phyloP scores from a whole-genome alignment of 2,329 filamentous ascomycete genomes.

The Arthrobotrys sphaeroides region DNA sequence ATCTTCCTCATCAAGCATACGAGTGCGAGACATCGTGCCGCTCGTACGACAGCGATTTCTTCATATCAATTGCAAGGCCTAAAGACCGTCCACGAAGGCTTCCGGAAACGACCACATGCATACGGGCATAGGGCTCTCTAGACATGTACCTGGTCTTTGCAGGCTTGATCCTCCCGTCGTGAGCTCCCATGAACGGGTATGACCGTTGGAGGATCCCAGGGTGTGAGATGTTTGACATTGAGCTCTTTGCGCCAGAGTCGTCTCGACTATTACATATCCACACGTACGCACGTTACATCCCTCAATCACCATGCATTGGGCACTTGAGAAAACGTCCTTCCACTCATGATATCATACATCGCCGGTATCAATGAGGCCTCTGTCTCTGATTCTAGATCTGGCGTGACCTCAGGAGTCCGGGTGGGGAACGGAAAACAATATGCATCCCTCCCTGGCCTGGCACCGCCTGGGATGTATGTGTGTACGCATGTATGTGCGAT shows the following conservation, averaged over 20 bases:
- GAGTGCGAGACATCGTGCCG: constrained; percentile 24
- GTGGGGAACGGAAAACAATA: neutral
- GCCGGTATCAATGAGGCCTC: neutral
- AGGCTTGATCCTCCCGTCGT: neutral
- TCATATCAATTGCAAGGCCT: neutral
- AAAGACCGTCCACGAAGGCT: neutral
- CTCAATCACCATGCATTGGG: neutral
- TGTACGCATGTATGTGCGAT: too few species aligned
- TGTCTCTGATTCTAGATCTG: too few species aligned
- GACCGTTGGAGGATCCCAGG: constrained; percentile 1
- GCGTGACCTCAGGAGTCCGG: neutral
- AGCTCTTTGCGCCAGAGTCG: neutral
- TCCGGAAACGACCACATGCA: constrained; percentile 8
- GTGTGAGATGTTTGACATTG: constrained; percentile 1
- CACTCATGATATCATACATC: constrained; percentile 4
- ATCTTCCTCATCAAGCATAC: constrained; percentile 20
- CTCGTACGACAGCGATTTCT: constrained; percentile 33
- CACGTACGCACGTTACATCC: constrained; percentile 39
- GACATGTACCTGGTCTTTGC: neutral
- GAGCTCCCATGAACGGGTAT: constrained; percentile 18
- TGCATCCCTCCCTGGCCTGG: neutral
- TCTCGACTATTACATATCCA: neutral
- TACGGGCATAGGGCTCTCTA: neutral
- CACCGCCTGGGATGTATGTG: neutral
- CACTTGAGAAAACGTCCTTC: neutral